A percentile compares a stretch with the other conserved stretches of the same genome.
Conservation (phyloP, 176 grass and related monocot genomes). For the Paspalum vaginatum region DNA sequence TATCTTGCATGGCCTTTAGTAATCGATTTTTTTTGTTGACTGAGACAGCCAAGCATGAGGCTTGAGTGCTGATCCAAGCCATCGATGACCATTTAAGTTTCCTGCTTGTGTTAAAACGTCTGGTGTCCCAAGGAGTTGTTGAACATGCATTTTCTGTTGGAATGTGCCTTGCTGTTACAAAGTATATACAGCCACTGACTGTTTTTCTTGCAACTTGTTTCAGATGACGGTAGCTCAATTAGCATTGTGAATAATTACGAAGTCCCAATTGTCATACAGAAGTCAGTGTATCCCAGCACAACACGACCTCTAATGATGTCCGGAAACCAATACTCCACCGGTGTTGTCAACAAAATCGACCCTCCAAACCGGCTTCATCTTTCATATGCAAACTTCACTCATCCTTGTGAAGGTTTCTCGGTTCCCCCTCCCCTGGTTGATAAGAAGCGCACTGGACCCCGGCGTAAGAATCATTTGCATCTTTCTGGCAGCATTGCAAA, state of each 20-base stretch:
- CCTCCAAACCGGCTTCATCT: conserved; percentile 47
- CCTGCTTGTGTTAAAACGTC: neutral
- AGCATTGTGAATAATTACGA: conserved; percentile 61
- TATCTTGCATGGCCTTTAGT: neutral
- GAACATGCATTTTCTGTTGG: neutral
- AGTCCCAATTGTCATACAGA: conserved; percentile 48
- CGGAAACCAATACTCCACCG: conserved; percentile 37
- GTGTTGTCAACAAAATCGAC: conserved; percentile 39
- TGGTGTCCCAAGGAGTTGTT: neutral
- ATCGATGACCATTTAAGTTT: neutral
- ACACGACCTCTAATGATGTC: conserved; percentile 38
- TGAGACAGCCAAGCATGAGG: neutral
- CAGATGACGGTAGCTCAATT: conserved; percentile 77
- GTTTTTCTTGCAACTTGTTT: conserved; percentile 28
- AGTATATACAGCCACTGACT: conserved; percentile 18
- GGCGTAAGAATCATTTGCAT: conserved; percentile 62
- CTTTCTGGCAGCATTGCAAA: neutral
- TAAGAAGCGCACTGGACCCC: conserved; percentile 89
- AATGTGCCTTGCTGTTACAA: neutral
- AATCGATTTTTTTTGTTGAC: neutral
- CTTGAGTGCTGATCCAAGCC: neutral
- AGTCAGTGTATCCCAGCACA: conserved; percentile 52
- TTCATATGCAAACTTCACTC: conserved; percentile 49
- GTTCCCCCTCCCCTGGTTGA: conserved; percentile 67
- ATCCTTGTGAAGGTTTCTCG: conserved; percentile 87